phyloP scores from a whole-genome alignment of 2,329 filamentous ascomycete species.

The Venturiaceae sp. region DNA sequence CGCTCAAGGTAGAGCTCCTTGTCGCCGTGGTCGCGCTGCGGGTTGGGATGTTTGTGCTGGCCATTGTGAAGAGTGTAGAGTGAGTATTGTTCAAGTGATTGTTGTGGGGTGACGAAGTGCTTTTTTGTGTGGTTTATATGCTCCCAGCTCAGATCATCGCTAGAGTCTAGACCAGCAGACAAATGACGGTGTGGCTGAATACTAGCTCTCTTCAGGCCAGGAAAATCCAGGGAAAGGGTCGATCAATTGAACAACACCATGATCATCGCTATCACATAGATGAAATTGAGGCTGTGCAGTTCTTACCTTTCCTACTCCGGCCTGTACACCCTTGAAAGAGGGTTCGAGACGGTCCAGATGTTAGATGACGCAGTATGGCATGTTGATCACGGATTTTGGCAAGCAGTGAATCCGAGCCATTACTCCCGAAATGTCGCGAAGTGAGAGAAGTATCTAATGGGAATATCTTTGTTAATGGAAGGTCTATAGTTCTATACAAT shows the following conservation, averaged over 20 bases:
- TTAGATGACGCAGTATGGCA: no score
- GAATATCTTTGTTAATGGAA: no score
- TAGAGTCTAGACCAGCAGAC: not conserved
- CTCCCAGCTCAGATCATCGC: not conserved
- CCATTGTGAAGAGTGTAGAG: not conserved
- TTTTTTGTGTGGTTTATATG: not conserved
- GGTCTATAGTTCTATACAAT: no score
- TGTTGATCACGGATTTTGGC: no score
- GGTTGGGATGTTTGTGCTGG: constrained; percentile 2
- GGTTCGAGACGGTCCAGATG: not conserved
- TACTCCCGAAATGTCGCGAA: no score
- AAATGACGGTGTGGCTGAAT: not conserved
- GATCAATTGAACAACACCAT: not conserved
- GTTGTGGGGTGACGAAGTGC: no score
- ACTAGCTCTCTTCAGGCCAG: not conserved
- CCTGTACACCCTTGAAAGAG: not conserved
- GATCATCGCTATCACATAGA: not conserved
- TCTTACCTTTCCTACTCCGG: not conserved
- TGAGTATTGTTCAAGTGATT: not conserved
- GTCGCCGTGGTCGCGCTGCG: constrained; percentile 4
- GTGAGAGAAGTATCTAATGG: no score
- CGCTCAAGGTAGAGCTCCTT: constrained; percentile 13
- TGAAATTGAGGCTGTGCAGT: not conserved
- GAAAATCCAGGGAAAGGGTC: not conserved
- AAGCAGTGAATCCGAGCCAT: no score